Base-by-base conservation (phyloP, 306 rosid genomes). In the Sicyos edulis region DNA sequence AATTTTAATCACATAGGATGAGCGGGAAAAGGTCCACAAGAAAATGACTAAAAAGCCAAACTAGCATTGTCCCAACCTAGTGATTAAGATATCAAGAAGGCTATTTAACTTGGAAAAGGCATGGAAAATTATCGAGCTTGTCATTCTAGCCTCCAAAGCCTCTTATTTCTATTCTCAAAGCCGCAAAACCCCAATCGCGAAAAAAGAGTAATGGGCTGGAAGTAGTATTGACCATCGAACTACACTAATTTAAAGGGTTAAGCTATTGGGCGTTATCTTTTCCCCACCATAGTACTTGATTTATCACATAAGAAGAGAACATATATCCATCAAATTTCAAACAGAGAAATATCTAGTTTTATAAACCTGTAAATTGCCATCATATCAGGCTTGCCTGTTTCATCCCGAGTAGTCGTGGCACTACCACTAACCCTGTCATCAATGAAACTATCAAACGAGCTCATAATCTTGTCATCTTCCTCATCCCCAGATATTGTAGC, bases 331-430 rank as follows among this genome's bases (percentile, higher is more conserved):
- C 44, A 21, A 24, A 68, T 7, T 68, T 45, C 57, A 64, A 63
- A 77, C 20, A 71, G 56, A 56, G 57, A 26, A 20, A 76, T 26
- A 70, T 37, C 66, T 29, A 42, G 75, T 73, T 63, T 54, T 59
- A 50, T 45, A 29, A 74, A 86, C 98, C 96, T 90, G 93, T 90
- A 92, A 74, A 90, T 81, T 68, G 93, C 88, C 93, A 90, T 92
- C 96, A 90, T 92, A 84, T 92, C 96, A 67, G 68, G 34, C 80
- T 85, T 77, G 54, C 88, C 72, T 67, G 80, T 79, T 78, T 80
- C 89, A 68, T 89, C 82, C 68, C 84, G 96, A 79, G 85, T 85
- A 74, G 70, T 70, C 6, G 61, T 66, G n/a, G 78, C 81, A 26
- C 91, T 83, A 77, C 77, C 78, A 82, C 78, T 85, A 72, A 80